These are phyloP conservation scores for Scutellaria minor DNA, from an alignment of 257 asterid species.

Conservation along the genomic window DNA sequence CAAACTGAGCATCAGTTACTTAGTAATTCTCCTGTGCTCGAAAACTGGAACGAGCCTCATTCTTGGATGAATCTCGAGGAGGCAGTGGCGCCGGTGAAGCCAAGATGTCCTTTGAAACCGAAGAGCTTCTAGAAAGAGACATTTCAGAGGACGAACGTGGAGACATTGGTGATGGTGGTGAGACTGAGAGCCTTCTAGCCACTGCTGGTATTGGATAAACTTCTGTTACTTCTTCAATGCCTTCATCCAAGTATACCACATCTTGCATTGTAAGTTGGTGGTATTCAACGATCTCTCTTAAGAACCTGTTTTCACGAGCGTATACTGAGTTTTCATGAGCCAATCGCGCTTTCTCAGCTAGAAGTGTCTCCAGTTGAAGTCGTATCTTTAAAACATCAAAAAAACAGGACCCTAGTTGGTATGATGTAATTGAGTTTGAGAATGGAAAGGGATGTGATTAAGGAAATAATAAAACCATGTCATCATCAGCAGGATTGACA, in stretches of 20 bases:
- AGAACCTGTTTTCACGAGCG: constrained; percentile 87
- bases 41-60: background rate
- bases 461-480: constrained; percentile 56
- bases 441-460: background rate
- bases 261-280: constrained; percentile 94
- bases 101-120: constrained; percentile 24
- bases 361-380: constrained; percentile 84
- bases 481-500: constrained; percentile 80
- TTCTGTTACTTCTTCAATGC: constrained; percentile 76
- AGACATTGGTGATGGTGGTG: constrained; percentile 53
- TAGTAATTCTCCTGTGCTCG: too few species aligned
- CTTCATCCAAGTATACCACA: constrained; percentile 83
- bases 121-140: constrained; percentile 46
- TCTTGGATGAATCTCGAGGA: constrained; percentile 16
- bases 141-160: constrained; percentile 39
- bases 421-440: background rate
- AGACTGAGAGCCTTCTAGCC: constrained; percentile 51
- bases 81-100: constrained; percentile 9
- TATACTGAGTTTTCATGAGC: constrained; percentile 86
- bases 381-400: constrained; percentile 57
- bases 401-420: background rate
- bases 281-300: constrained; percentile 93
- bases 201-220: constrained; percentile 56
- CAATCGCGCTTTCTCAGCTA: constrained; percentile 89
- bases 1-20: background rate